Evolutionary conservation across 2,329 filamentous ascomycete genomes (phyloP).

Genomic region (Plenodomus tracheiphilus): DNA sequence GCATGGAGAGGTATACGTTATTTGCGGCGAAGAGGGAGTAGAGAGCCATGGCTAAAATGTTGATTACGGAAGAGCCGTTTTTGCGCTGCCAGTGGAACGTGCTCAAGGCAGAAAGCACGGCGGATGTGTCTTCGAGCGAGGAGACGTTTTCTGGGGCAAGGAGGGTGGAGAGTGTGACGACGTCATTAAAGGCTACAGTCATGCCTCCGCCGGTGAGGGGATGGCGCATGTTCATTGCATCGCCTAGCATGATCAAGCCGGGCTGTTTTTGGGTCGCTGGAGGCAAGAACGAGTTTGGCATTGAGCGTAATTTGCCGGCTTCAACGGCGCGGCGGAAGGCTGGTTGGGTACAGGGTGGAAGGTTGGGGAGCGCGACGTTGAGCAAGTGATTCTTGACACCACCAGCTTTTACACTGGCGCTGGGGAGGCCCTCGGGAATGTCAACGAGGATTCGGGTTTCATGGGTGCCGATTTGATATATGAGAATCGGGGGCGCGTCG

Average conservation of each 20-base stretch:
- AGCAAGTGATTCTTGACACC: constrained; percentile 84
- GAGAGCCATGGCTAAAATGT: constrained; percentile 93
- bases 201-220: constrained; percentile 96
- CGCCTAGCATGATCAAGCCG: constrained; percentile 81
- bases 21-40: constrained; percentile 91
- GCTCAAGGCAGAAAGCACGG: constrained; percentile 69
- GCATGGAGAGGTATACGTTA: constrained; percentile 62
- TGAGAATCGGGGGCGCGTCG: constrained; percentile 74
- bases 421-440: constrained; percentile 75
- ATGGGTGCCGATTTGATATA: constrained; percentile 96
- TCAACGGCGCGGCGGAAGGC: constrained; percentile 77
- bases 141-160: constrained; percentile 72
- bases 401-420: constrained; percentile 72
- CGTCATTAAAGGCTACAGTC: constrained; percentile 96
- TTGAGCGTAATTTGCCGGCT: constrained; percentile 76
- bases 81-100: constrained; percentile 89
- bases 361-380: constrained; percentile 75
- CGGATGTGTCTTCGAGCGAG: constrained; percentile 66
- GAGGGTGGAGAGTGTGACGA: constrained; percentile 73
- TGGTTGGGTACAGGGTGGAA: constrained; percentile 73
- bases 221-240: constrained; percentile 99
- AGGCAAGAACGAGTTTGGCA: constrained; percentile 96
- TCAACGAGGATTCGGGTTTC: constrained; percentile 92
- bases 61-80: constrained; percentile 81
- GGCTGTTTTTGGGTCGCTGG: constrained; percentile 71